phyloP scores from a whole-genome alignment of 345 rosid genomes.

The Lenwebbia sp. region DNA sequence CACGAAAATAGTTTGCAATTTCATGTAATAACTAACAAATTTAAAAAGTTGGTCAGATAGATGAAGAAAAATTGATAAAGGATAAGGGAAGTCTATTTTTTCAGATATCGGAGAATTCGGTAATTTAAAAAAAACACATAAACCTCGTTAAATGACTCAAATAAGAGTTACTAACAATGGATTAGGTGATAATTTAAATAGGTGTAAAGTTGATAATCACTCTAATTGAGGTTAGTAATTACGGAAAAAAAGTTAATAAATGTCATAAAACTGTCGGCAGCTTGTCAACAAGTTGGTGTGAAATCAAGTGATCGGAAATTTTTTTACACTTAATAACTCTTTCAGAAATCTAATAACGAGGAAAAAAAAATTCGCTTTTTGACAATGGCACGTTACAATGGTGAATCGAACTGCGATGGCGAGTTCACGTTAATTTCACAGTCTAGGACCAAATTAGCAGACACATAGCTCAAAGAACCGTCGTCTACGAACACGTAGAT shows the following conservation, averaged over 20 bases:
- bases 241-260: background rate
- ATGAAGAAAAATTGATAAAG: background rate
- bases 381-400: background rate
- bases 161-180: background rate
- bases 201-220: background rate
- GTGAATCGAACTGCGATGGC: background rate
- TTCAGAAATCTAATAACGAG: background rate
- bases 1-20: background rate
- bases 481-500: background rate
- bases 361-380: background rate
- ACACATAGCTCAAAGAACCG: no score
- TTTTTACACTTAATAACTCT: background rate
- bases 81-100: background rate
- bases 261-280: background rate
- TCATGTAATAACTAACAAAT: background rate
- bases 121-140: background rate
- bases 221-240: background rate
- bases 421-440: background rate
- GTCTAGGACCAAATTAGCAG: background rate
- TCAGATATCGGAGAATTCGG: background rate
- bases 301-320: background rate
- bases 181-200: background rate
- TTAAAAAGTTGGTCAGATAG: background rate
- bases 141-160: background rate
- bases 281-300: background rate